Conservation (phyloP, 192 early-diverging fungal genomes). For the Backusella macrospora region DNA sequence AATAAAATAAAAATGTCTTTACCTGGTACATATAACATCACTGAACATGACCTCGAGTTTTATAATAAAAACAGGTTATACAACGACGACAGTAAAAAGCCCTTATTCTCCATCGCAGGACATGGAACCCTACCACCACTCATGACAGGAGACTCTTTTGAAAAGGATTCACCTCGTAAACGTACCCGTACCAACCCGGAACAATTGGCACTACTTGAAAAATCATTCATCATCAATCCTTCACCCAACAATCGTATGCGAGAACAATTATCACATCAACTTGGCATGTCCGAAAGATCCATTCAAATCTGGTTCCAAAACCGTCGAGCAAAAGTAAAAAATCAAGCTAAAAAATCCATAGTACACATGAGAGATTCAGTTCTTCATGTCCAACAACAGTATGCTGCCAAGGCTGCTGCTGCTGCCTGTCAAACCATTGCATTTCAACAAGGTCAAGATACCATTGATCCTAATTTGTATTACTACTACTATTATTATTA, state of each 20-base stretch:
- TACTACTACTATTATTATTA: constrained; percentile 43
- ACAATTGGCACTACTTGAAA: constrained; percentile 65
- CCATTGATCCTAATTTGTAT: constrained; percentile 31
- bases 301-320: constrained; percentile 91
- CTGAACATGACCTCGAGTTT: not conserved
- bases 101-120: constrained; percentile 2
- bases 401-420: constrained; percentile 33
- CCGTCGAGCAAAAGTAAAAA: constrained; percentile 76
- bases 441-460: constrained; percentile 16
- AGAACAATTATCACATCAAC: constrained; percentile 62
- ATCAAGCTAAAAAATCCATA: constrained; percentile 41
- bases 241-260: constrained; percentile 69
- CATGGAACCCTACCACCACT: constrained; percentile 1
- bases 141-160: not conserved
- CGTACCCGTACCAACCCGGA: constrained; percentile 67
- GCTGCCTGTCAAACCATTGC: constrained; percentile 32
- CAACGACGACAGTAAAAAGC: not conserved
- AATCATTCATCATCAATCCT: constrained; percentile 69
- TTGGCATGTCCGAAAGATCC: constrained; percentile 72
- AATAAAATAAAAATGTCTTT: constrained; percentile 17
- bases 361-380: constrained; percentile 19
- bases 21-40: constrained; percentile 1
- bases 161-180: constrained; percentile 45
- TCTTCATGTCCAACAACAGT: constrained; percentile 28
- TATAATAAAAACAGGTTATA: constrained; percentile 2